Evolutionary conservation across 2,329 filamentous ascomycete species (phyloP).

Genomic region (Ceratocystiopsis sp.): DNA sequence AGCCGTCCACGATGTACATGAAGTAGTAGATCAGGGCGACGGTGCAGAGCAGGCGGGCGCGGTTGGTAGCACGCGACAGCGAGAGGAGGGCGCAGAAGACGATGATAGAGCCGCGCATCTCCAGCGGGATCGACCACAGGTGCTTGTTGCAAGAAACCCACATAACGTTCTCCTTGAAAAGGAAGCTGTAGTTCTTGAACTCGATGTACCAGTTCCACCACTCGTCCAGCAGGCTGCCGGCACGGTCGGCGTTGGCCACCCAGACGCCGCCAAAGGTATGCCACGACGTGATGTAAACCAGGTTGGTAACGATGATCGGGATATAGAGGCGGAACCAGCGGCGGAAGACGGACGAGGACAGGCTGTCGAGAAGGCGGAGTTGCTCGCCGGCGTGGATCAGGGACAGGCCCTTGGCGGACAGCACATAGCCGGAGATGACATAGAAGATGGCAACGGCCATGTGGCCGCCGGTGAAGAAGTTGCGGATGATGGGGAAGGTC

Average conservation of each 20-base stretch:
- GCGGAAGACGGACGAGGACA: constrained; percentile 30
- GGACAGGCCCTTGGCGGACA: constrained; percentile 31
- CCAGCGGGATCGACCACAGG: constrained; percentile 46
- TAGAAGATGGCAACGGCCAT: constrained; percentile 40
- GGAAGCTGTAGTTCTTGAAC: constrained; percentile 52
- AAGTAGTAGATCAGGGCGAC: constrained; percentile 43
- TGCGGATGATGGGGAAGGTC: constrained; percentile 38
- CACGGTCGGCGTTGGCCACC: constrained; percentile 20
- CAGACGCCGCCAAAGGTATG: constrained; percentile 32
- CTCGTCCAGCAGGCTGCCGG: constrained; percentile 28
- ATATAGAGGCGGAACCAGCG: constrained; percentile 32
- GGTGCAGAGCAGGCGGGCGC: constrained; percentile 37
- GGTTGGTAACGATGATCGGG: constrained; percentile 35
- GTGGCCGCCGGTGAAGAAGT: constrained; percentile 44
- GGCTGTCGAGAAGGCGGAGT: constrained; percentile 22
- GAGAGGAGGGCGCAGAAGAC: constrained; percentile 41
- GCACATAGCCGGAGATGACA: constrained; percentile 31
- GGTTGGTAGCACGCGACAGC: constrained; percentile 35
- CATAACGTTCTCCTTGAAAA: constrained; percentile 40
- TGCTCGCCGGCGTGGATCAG: constrained; percentile 28
- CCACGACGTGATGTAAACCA: constrained; percentile 34
- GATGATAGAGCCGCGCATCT: constrained; percentile 46
- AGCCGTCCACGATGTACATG: constrained; percentile 49
- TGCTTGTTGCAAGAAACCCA: constrained; percentile 44
- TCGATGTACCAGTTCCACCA: constrained; percentile 33